Conservation (phyloP, 495 filamentous ascomycete species). For the Trichoderma gamsii region DNA sequence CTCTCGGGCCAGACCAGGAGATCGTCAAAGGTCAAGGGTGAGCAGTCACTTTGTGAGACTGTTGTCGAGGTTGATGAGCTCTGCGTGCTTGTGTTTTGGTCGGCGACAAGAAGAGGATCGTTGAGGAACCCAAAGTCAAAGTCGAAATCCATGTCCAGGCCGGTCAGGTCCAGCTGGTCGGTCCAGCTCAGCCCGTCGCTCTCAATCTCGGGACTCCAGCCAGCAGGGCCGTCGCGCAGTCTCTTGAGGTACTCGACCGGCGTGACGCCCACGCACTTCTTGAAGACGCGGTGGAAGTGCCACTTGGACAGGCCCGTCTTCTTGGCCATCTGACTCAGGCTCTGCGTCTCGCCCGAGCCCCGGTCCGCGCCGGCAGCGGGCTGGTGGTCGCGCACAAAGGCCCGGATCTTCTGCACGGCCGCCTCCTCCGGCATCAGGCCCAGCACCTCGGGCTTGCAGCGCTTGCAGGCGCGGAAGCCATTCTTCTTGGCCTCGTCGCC, state of each 20-base stretch:
- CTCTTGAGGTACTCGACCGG: constrained; percentile 45
- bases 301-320: constrained; percentile 51
- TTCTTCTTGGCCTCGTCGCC: constrained; percentile 48
- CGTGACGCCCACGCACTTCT: constrained; percentile 51
- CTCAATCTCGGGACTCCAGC: background rate
- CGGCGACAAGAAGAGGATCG: background rate
- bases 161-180: background rate
- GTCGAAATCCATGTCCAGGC: background rate
- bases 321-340: constrained; percentile 45
- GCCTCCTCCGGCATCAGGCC: constrained; percentile 34
- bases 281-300: constrained; percentile 61
- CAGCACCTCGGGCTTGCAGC: constrained; percentile 50
- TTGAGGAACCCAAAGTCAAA: constrained; percentile 3
- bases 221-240: background rate
- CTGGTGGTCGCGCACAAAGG: constrained; percentile 21
- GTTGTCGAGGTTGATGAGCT: background rate
- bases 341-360: constrained; percentile 15
- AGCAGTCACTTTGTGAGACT: background rate
- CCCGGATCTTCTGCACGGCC: constrained; percentile 43
- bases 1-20: constrained; percentile 3
- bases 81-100: background rate
- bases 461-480: constrained; percentile 58
- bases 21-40: background rate
- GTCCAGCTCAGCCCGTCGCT: background rate
- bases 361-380: constrained; percentile 25